Evolutionary conservation across 257 asterid species (phyloP).

Genomic region (Lithospermum erythrorhizon): DNA sequence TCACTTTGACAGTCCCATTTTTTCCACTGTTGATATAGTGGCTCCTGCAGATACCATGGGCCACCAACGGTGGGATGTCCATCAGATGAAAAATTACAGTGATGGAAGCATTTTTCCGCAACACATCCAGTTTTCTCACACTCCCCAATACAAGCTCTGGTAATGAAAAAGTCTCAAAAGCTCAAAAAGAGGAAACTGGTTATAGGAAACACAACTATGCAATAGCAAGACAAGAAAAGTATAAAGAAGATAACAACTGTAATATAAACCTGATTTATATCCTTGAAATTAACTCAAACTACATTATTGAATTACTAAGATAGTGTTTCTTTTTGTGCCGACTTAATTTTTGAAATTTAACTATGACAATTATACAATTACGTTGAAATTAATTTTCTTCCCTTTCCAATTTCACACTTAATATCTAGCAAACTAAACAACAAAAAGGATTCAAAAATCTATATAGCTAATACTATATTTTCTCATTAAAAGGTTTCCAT

Average conservation of each 20-base stretch:
- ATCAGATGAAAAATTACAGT: slow-evolving; percentile 62
- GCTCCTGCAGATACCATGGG: slow-evolving; percentile 91
- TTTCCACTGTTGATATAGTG: slow-evolving; percentile 75
- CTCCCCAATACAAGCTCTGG: slow-evolving; percentile 56
- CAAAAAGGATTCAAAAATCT: neutral
- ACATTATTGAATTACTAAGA: neutral
- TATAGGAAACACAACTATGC: neutral
- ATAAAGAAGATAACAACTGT: neutral
- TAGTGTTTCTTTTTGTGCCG: neutral
- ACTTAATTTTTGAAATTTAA: neutral
- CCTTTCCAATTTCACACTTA: neutral
- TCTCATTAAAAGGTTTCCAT: neutral
- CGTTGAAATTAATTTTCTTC: neutral
- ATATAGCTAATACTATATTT: neutral
- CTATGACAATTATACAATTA: neutral
- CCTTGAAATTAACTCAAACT: neutral
- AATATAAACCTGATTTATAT: neutral
- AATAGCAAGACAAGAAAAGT: neutral
- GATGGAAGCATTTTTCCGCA: slow-evolving; percentile 65
- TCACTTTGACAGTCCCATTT: slow-evolving; percentile 80
- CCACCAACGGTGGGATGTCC: slow-evolving; percentile 46
- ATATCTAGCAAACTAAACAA: too few species aligned
- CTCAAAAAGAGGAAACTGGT: neutral
- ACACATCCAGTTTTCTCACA: slow-evolving; percentile 88
- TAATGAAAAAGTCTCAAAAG: slow-evolving; percentile 15